A percentile compares a stretch with the other conserved stretches of the same genome.
Conservation (phyloP, 352 stramenopile species). For the Phytophthora uliginosa region DNA sequence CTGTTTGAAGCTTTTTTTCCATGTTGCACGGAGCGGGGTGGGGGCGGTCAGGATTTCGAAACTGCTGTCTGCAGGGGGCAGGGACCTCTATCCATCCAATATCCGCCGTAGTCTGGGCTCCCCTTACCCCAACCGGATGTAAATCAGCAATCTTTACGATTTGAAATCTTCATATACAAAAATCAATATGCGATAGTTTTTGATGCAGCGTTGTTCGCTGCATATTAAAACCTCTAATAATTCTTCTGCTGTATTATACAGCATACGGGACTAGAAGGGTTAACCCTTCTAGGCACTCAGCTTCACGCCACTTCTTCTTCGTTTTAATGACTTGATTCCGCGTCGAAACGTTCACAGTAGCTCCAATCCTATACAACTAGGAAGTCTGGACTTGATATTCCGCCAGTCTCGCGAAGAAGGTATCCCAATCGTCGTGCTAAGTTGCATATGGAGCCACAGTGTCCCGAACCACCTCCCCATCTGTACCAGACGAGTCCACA, state of each 20-base stretch:
- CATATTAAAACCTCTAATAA: conserved; percentile 13
- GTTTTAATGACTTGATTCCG: too few species aligned
- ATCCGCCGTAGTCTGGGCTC: background rate
- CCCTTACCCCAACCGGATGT: background rate
- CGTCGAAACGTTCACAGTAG: too few species aligned
- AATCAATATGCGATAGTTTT: conserved; percentile 1
- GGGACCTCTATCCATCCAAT: conserved; percentile 10
- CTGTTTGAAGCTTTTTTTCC: conserved; percentile 1
- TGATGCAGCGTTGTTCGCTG: conserved; percentile 8
- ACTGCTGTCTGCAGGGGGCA: too few species aligned
- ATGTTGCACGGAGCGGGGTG: background rate
- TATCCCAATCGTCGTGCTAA: too few species aligned
- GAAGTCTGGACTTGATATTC: too few species aligned
- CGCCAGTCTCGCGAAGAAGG: too few species aligned
- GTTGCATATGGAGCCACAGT: too few species aligned
- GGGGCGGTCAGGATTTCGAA: background rate
- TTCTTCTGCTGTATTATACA: conserved; percentile 13
- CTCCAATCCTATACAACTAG: too few species aligned
- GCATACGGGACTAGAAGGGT: conserved; percentile 10
- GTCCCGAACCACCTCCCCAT: too few species aligned
- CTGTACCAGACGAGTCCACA: too few species aligned
- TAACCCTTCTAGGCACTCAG: too few species aligned
- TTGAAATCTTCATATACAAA: background rate
- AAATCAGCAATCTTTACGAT: background rate
- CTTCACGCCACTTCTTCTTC: too few species aligned